phyloP scores from a whole-genome alignment of 495 filamentous ascomycete genomes.

The Aspergillus saccharolyticus region DNA sequence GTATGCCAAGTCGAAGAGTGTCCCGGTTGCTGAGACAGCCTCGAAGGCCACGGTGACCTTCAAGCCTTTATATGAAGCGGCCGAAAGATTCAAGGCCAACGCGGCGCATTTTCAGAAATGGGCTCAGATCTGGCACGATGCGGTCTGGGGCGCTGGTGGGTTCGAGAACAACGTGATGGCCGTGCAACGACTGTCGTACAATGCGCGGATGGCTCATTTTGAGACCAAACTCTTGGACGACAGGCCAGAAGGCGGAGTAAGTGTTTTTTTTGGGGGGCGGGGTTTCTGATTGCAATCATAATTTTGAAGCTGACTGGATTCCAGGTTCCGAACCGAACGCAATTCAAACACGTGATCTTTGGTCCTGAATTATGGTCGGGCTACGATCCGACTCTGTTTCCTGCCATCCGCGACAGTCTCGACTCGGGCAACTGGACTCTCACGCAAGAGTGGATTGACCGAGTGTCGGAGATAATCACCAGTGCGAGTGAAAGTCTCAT shows the following conservation, averaged over 20 bases:
- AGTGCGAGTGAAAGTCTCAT: conserved; percentile 59
- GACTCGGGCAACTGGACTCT: conserved; percentile 63
- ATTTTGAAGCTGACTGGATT: conserved; percentile 11
- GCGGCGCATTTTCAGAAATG: conserved; percentile 65
- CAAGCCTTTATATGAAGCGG: conserved; percentile 54
- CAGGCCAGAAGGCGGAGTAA: conserved; percentile 63
- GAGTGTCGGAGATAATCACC: conserved; percentile 62
- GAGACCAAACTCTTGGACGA: conserved; percentile 80
- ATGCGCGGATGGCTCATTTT: conserved; percentile 68
- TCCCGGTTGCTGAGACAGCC: conserved; percentile 30
- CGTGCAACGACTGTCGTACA: conserved; percentile 60
- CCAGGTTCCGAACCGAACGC: conserved; percentile 81
- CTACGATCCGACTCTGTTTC: conserved; percentile 74
- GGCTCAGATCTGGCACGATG: conserved; percentile 66
- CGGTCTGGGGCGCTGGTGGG: conserved; percentile 58
- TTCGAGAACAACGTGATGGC: conserved; percentile 65
- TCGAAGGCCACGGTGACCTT: conserved; percentile 44
- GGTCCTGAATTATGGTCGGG: conserved; percentile 77
- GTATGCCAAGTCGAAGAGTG: conserved; percentile 55
- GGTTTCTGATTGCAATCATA: too few relatives aligned
- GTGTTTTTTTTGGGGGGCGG: conserved; percentile 15
- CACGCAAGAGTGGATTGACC: conserved; percentile 65
- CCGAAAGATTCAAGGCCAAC: conserved; percentile 51
- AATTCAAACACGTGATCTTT: conserved; percentile 92
- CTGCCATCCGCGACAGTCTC: conserved; percentile 77